These are phyloP conservation scores for Yamadazyma dendronema DNA, from an alignment of 1,139 yeast genomes.

Conservation along the genomic window DNA sequence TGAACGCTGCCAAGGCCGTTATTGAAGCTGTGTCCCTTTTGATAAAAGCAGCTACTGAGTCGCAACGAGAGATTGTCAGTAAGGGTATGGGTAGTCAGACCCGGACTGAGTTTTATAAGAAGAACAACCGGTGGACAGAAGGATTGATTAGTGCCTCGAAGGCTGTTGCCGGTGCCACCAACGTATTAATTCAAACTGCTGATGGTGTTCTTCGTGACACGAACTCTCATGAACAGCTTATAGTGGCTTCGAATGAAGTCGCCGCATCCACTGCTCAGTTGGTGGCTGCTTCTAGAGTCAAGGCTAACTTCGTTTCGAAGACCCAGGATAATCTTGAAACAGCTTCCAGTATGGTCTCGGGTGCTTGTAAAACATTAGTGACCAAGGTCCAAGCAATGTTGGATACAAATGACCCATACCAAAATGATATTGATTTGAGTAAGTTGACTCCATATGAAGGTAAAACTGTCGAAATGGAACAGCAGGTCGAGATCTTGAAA, in stretches of 20 bases:
- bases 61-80: slow-evolving; percentile 80
- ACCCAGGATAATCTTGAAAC: slow-evolving; percentile 73
- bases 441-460: slow-evolving; percentile 76
- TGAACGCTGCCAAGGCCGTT: slow-evolving; percentile 78
- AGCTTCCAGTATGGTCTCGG: slow-evolving; percentile 67
- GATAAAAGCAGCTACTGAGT: slow-evolving; percentile 74
- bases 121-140: slow-evolving; percentile 92
- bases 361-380: slow-evolving; percentile 74
- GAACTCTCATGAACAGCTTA: slow-evolving; percentile 77
- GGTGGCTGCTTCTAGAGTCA: slow-evolving; percentile 89
- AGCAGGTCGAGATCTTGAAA: slow-evolving; percentile 85
- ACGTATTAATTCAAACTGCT: slow-evolving; percentile 75
- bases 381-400: slow-evolving; percentile 64
- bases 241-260: slow-evolving; percentile 89
- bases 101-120: slow-evolving; percentile 76
- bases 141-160: slow-evolving; percentile 90
- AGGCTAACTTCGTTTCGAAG: slow-evolving; percentile 73
- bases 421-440: slow-evolving; percentile 61
- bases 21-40: slow-evolving; percentile 75
- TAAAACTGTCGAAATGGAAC: slow-evolving; percentile 88
- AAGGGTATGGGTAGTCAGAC: slow-evolving; percentile 67
- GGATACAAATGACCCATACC: slow-evolving; percentile 32
- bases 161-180: slow-evolving; percentile 84
- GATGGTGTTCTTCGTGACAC: slow-evolving; percentile 71
- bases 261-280: slow-evolving; percentile 92